Conservation (phyloP, 1,284 basidiomycete genomes). For the Sporisorium graminicola region DNA sequence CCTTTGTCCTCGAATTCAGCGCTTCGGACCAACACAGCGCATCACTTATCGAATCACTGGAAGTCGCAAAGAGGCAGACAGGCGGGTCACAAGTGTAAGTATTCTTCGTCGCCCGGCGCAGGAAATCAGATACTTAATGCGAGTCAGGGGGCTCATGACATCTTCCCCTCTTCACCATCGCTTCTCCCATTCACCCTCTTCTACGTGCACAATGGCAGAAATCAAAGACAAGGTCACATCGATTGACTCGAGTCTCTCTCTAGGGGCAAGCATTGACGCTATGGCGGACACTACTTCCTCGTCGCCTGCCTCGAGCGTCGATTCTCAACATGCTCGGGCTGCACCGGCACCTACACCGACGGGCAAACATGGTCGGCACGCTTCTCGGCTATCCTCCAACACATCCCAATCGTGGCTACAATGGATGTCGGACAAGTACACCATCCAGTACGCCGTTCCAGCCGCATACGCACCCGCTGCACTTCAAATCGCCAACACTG, state of each 20-base stretch:
- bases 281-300: neutral
- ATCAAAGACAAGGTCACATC: neutral
- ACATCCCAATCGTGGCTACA: slow-evolving; percentile 13
- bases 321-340: neutral
- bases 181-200: neutral
- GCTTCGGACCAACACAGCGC: neutral
- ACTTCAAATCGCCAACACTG: slow-evolving; percentile 44
- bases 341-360: neutral
- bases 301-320: slow-evolving; percentile 18
- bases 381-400: neutral
- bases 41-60: neutral
- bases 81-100: neutral
- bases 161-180: neutral
- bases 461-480: slow-evolving; percentile 48
- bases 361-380: slow-evolving; percentile 3
- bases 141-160: neutral
- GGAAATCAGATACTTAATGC: slow-evolving; percentile 2
- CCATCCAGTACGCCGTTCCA: slow-evolving; percentile 47
- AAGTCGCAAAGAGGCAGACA: neutral
- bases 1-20: neutral
- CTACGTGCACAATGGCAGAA: slow-evolving; percentile 6
- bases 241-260: neutral
- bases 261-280: neutral
- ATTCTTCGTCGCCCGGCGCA: neutral
- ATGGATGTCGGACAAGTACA: slow-evolving; percentile 35